Evolutionary conservation across 225 moss, liverwort and hornwort species (phyloP).

Genomic region (Marchantia polymorpha): DNA sequence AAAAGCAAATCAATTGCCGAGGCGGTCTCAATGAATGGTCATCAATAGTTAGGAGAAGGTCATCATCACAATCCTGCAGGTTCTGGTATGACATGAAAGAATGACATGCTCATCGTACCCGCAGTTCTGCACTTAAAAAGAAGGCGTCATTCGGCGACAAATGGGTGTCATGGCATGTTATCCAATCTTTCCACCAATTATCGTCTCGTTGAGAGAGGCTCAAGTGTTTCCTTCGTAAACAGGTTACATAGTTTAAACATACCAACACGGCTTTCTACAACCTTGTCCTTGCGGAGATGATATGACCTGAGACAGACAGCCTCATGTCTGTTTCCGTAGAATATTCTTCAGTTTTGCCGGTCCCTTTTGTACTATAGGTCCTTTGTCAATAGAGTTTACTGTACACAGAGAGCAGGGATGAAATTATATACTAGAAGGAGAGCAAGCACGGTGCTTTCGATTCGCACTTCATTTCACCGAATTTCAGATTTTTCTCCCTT

Average conservation of each 20-base stretch:
- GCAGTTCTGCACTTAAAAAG: neutral
- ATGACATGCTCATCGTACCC: neutral
- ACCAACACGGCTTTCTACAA: neutral
- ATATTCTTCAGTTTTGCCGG: neutral
- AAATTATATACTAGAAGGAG: neutral
- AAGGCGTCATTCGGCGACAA: neutral
- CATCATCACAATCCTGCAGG: neutral
- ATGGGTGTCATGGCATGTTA: neutral
- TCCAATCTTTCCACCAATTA: neutral
- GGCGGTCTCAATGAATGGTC: neutral
- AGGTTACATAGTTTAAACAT: neutral
- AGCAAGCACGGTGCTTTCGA: neutral
- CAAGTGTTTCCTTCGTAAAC: neutral
- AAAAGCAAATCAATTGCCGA: neutral
- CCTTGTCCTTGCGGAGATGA: neutral
- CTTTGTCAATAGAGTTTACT: neutral
- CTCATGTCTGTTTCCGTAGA: neutral
- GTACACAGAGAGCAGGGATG: neutral
- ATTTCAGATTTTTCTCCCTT: neutral
- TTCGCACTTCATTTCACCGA: too few relatives aligned
- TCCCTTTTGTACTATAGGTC: conserved; percentile 7
- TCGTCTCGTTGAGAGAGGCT: neutral
- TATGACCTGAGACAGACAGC: neutral
- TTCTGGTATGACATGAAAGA: neutral
- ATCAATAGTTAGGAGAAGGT: neutral